A percentile compares a stretch with the other conserved stretches of the same genome.
Evolutionary conservation across 352 stramenopile genomes (phyloP).

Genomic region (Globisporangium middletonii): DNA sequence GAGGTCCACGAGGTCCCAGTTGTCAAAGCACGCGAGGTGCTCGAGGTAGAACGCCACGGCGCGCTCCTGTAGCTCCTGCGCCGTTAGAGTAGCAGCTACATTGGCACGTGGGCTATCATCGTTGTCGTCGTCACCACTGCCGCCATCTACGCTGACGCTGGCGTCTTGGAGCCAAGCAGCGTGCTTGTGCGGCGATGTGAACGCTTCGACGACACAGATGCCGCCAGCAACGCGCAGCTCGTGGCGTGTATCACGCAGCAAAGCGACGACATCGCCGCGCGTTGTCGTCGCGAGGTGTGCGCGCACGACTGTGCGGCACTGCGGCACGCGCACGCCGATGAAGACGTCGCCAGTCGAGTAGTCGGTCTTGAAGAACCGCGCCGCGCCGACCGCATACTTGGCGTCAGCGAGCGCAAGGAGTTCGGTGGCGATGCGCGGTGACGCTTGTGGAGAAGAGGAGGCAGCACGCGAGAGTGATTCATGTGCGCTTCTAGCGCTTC

Average conservation of each 20-base stretch:
- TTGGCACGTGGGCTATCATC: too few species aligned
- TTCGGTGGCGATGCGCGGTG: slow-evolving; percentile 3
- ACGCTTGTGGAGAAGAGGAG: neutral
- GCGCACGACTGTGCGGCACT: slow-evolving; percentile 8
- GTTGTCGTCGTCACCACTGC: too few species aligned
- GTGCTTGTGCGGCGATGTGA: neutral
- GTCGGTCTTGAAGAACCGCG: slow-evolving; percentile 12
- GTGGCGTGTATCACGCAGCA: slow-evolving; percentile 14
- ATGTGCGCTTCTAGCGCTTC: too few species aligned
- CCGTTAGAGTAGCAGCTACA: neutral
- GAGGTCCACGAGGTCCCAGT: slow-evolving; percentile 15
- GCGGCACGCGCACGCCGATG: slow-evolving; percentile 13
- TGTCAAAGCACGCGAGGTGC: slow-evolving; percentile 9
- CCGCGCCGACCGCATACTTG: neutral
- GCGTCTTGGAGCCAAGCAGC: neutral
- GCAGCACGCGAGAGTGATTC: neutral
- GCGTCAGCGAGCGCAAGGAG: slow-evolving; percentile 10
- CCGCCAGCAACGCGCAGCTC: slow-evolving; percentile 12
- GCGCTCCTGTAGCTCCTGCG: neutral
- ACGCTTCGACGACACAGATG: slow-evolving; percentile 16
- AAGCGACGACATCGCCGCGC: slow-evolving; percentile 3
- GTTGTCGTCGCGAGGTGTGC: slow-evolving; percentile 5
- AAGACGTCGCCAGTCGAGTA: slow-evolving; percentile 16
- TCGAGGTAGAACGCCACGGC: slow-evolving; percentile 7
- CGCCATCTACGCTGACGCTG: neutral